Evolutionary conservation across 2,329 filamentous ascomycete species (phyloP).

Genomic region (Beauveria brongniartii): DNA sequence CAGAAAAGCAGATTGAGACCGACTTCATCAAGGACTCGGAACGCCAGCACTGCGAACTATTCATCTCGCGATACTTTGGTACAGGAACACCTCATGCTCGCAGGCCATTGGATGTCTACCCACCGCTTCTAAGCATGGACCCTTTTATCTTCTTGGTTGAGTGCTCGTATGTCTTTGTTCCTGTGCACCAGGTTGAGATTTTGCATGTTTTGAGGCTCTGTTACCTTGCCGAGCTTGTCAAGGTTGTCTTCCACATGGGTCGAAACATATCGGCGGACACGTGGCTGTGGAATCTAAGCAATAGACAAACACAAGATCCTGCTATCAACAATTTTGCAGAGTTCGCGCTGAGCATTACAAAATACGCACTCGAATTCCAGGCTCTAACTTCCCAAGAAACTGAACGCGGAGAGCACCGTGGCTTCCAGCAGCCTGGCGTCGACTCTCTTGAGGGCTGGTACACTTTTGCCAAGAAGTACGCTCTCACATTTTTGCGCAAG

Average conservation of each 20-base stretch:
- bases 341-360: conserved; percentile 43
- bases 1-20: conserved; percentile 50
- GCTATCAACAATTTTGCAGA: conserved; percentile 46
- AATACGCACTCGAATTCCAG: conserved; percentile 35
- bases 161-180: conserved; percentile 60
- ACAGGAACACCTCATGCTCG: conserved; percentile 32
- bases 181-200: conserved; percentile 63
- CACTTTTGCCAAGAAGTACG: conserved; percentile 67
- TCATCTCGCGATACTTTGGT: conserved; percentile 50
- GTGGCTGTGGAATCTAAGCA: conserved; percentile 40
- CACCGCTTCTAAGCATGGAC: conserved; percentile 59
- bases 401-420: conserved; percentile 33
- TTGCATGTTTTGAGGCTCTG: conserved; percentile 75
- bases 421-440: conserved; percentile 48
- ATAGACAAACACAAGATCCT: conserved; percentile 34
- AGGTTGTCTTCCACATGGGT: conserved; percentile 58
- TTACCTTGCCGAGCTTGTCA: conserved; percentile 85
- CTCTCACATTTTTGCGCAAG: conserved; percentile 85
- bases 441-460: conserved; percentile 47
- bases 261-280: conserved; percentile 43
- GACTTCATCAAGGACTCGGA: conserved; percentile 64
- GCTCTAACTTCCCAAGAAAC: conserved; percentile 21
- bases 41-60: conserved; percentile 68
- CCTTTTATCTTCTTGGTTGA: conserved; percentile 77
- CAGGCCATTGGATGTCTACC: conserved; percentile 37